phyloP scores from a whole-genome alignment of 352 stramenopile genomes.

The Paralagenidium karlingii region DNA sequence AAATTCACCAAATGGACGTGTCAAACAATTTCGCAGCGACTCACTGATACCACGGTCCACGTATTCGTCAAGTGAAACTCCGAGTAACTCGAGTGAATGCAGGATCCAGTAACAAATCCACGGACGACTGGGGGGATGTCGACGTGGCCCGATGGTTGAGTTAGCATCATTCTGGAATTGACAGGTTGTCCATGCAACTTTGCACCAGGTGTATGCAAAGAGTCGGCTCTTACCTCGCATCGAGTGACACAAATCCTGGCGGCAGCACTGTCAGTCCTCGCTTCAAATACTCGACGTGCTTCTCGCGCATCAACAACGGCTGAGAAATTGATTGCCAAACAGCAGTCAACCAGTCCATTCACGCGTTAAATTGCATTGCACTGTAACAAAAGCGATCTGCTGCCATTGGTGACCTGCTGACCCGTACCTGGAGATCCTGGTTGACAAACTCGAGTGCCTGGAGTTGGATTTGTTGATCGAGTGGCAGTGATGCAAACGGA shows the following conservation, averaged over 20 bases:
- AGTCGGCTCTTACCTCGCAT: conserved; percentile 51
- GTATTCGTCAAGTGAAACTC: conserved; percentile 36
- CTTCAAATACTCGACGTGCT: conserved; percentile 71
- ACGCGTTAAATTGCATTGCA: neutral
- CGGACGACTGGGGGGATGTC: conserved; percentile 52
- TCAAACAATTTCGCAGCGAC: no score
- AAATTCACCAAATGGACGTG: no score
- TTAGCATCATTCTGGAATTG: neutral
- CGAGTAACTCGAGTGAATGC: conserved; percentile 91
- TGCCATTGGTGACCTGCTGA: no score
- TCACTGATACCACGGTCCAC: conserved; percentile 26
- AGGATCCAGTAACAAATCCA: conserved; percentile 99
- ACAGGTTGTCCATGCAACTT: neutral
- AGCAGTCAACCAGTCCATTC: neutral
- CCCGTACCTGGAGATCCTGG: conserved; percentile 23
- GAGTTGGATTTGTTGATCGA: conserved; percentile 75
- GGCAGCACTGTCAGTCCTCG: conserved; percentile 54
- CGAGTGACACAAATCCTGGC: conserved; percentile 81
- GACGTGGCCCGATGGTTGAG: neutral
- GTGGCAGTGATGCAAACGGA: conserved; percentile 56
- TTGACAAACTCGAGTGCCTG: conserved; percentile 74
- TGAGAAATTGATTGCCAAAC: conserved; percentile 2
- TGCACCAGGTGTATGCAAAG: neutral
- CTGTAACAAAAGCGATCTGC: no score
- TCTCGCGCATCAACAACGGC: conserved; percentile 70